Evolutionary conservation across 305 asterid species (phyloP).

Genomic region (Euphrasia arctica): DNA sequence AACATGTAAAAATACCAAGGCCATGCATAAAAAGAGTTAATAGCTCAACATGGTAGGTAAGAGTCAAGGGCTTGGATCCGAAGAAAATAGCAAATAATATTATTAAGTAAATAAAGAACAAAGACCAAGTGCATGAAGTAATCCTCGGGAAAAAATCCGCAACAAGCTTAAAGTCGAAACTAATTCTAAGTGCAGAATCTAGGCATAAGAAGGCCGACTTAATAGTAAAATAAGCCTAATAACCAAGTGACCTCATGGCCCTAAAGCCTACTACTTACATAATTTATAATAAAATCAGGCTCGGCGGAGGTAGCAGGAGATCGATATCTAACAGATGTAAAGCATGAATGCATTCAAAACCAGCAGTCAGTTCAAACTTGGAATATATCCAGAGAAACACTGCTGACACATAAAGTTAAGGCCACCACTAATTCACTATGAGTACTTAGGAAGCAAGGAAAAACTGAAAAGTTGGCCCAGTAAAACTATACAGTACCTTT

Average conservation of each 20-base stretch:
- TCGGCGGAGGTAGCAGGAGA: background rate
- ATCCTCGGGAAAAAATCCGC: too few relatives aligned
- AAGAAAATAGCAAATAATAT: too few relatives aligned
- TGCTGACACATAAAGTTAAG: background rate
- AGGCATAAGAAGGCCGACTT: too few relatives aligned
- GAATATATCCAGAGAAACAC: background rate
- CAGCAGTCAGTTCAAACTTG: slow-evolving; percentile 6
- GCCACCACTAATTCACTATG: background rate
- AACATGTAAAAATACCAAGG: background rate
- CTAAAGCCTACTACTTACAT: background rate
- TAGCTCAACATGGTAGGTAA: too few relatives aligned
- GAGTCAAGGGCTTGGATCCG: too few relatives aligned
- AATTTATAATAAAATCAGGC: background rate
- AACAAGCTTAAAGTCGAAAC: too few relatives aligned
- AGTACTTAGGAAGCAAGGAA: slow-evolving; percentile 5
- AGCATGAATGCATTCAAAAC: background rate
- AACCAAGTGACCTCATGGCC: background rate
- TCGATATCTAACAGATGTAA: background rate
- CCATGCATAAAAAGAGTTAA: background rate
- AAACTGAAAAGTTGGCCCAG: slow-evolving; percentile 2
- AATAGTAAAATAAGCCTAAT: background rate
- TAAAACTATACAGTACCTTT: background rate
- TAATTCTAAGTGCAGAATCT: too few relatives aligned
- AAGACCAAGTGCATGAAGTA: too few relatives aligned
- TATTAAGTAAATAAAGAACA: too few relatives aligned